These are phyloP conservation scores for Amanita inopinata DNA, from an alignment of 768 basidiomycete species.

Conservation along the genomic window DNA sequence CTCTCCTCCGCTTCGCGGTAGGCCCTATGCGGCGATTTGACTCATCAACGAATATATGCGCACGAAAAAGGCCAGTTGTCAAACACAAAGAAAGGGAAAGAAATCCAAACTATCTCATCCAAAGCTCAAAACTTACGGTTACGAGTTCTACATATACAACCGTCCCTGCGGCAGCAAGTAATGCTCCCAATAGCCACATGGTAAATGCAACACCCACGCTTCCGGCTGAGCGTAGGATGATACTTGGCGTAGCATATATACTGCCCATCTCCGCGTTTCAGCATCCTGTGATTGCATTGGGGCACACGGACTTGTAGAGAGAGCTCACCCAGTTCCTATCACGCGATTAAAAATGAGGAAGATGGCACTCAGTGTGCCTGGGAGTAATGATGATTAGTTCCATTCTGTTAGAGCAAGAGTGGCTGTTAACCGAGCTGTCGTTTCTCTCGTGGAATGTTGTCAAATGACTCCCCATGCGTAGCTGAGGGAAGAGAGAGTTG, in stretches of 20 bases:
- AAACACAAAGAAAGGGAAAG: no score
- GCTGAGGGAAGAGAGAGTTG: no score
- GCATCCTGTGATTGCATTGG: not conserved
- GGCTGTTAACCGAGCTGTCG: slow-evolving; percentile 40
- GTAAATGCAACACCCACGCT: slow-evolving; percentile 59
- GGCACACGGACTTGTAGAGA: not conserved
- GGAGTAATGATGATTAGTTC: not conserved
- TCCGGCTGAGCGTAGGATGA: slow-evolving; percentile 55
- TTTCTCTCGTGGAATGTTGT: slow-evolving; percentile 38
- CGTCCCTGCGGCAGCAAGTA: slow-evolving; percentile 56
- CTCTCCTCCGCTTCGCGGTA: slow-evolving; percentile 61
- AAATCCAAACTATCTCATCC: not conserved
- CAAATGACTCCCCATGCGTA: slow-evolving; percentile 31
- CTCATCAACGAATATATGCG: no score
- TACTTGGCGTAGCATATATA: slow-evolving; percentile 62
- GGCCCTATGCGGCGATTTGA: slow-evolving; percentile 24
- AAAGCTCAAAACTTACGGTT: slow-evolving; percentile 34
- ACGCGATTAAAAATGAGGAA: slow-evolving; percentile 68
- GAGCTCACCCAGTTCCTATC: slow-evolving; percentile 57
- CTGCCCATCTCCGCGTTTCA: no score
- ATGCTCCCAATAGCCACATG: slow-evolving; percentile 64
- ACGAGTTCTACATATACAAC: slow-evolving; percentile 69
- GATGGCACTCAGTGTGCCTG: slow-evolving; percentile 43
- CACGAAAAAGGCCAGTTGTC: no score
- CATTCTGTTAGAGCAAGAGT: not conserved